Evolutionary conservation across 2,329 filamentous ascomycete species (phyloP).

Genomic region (Aspergillus bombycis): DNA sequence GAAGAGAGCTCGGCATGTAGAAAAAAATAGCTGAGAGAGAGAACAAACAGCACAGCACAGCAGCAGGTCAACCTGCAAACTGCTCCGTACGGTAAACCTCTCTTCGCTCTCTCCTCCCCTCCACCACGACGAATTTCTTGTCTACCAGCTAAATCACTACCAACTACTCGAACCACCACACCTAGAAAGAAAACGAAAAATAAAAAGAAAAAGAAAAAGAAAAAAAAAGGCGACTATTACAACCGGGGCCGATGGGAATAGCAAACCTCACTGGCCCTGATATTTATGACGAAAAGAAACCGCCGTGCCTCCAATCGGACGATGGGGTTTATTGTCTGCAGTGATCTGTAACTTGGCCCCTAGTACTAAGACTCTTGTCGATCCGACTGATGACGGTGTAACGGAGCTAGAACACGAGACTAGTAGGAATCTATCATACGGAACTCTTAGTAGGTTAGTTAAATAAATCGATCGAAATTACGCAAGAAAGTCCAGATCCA

Average conservation of each 20-base stretch:
- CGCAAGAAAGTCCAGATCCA: too few relatives aligned
- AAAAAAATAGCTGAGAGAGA: not conserved
- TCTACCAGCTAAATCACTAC: not conserved
- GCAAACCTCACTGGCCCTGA: not conserved
- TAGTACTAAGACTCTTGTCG: not conserved
- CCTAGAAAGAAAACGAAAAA: not conserved
- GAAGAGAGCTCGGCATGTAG: constrained; percentile 1
- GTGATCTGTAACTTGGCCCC: not conserved
- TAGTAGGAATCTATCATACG: not conserved
- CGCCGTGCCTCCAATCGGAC: not conserved
- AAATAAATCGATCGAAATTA: not conserved
- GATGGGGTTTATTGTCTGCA: not conserved
- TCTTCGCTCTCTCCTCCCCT: not conserved
- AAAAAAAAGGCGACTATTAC: not conserved
- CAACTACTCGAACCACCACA: not conserved
- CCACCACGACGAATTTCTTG: constrained; percentile 1
- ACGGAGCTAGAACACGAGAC: not conserved
- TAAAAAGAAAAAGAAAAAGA: not conserved
- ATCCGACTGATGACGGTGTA: not conserved
- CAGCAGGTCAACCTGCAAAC: not conserved
- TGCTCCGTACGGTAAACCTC: not conserved
- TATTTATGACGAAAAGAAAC: not conserved
- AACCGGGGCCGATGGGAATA: not conserved
- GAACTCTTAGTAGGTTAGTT: not conserved
- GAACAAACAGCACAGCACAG: not conserved